A percentile compares a stretch with the other conserved stretches of the same genome.
Conservation (phyloP, 768 basidiomycete genomes). For the Psilocybe cyanescens region DNA sequence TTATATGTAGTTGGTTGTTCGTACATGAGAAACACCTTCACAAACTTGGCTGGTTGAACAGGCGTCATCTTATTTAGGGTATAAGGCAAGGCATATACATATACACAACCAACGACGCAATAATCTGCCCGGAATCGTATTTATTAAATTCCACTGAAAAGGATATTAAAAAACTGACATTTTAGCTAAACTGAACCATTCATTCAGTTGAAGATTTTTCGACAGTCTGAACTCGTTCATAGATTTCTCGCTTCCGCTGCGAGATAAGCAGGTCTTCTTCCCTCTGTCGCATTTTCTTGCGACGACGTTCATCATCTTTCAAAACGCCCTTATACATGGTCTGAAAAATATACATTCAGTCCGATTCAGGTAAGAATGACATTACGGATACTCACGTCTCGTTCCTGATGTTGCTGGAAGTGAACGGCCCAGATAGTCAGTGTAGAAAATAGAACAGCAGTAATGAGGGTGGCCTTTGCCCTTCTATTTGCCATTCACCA, state of each 20-base stretch:
- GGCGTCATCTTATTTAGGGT: no score
- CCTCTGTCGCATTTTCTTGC: slow-evolving; percentile 69
- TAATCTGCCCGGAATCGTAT: neutral
- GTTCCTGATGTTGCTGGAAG: slow-evolving; percentile 81
- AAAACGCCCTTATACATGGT: slow-evolving; percentile 92
- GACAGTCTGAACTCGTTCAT: slow-evolving; percentile 52
- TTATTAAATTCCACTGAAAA: neutral
- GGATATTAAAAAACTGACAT: slow-evolving; percentile 1
- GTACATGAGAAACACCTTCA: no score
- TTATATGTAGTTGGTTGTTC: no score
- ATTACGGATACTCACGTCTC: slow-evolving; percentile 55
- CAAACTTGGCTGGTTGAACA: no score
- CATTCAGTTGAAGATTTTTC: neutral
- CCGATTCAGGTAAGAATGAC: neutral
- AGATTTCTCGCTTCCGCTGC: slow-evolving; percentile 63
- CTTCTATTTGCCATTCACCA: slow-evolving; percentile 57
- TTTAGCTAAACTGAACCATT: neutral
- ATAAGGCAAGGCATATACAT: neutral
- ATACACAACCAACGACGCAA: neutral
- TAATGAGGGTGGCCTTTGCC: slow-evolving; percentile 77
- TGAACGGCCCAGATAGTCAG: slow-evolving; percentile 91
- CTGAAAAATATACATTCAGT: slow-evolving; percentile 41
- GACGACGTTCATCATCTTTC: slow-evolving; percentile 82
- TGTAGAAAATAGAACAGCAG: slow-evolving; percentile 63
- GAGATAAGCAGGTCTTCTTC: slow-evolving; percentile 68